Evolutionary conservation across 2,329 filamentous ascomycete species (phyloP).

Genomic region (Ceratocystis eucalypticola): DNA sequence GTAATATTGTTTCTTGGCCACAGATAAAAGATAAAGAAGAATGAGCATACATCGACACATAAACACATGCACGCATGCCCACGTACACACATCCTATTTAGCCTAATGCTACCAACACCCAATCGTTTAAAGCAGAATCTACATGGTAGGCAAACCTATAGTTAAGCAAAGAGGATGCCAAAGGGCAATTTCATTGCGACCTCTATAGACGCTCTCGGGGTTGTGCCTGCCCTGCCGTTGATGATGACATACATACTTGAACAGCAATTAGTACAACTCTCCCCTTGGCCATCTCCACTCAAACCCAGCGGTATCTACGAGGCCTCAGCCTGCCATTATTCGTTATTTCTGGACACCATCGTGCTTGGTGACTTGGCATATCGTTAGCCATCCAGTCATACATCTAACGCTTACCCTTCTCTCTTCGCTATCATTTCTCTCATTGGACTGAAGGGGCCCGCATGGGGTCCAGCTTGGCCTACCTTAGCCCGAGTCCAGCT

Average conservation of each 20-base stretch:
- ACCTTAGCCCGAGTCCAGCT: background rate
- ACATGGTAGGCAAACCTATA: background rate
- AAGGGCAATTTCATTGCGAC: background rate
- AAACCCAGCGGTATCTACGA: too few species aligned
- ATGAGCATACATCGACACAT: background rate
- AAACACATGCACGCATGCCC: too few species aligned
- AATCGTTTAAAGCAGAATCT: background rate
- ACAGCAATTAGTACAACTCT: too few species aligned
- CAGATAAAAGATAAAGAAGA: background rate
- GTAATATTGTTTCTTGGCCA: too few species aligned
- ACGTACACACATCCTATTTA: too few species aligned
- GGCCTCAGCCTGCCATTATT: too few species aligned
- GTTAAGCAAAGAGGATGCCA: background rate
- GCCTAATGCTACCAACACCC: too few species aligned
- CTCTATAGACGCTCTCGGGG: too few species aligned
- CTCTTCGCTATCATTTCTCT: background rate
- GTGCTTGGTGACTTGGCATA: too few species aligned
- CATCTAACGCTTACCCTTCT: background rate
- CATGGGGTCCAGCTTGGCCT: background rate
- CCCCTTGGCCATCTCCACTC: too few species aligned
- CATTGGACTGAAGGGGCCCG: background rate
- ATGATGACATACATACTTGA: background rate
- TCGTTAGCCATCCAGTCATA: too few species aligned
- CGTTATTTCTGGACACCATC: too few species aligned
- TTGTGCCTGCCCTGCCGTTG: background rate